Percentiles rank a stretch among this genome's conserved stretches.
phyloP scores from a whole-genome alignment of 2,329 filamentous ascomycete species.

The Emmonsiellopsis sp. region DNA sequence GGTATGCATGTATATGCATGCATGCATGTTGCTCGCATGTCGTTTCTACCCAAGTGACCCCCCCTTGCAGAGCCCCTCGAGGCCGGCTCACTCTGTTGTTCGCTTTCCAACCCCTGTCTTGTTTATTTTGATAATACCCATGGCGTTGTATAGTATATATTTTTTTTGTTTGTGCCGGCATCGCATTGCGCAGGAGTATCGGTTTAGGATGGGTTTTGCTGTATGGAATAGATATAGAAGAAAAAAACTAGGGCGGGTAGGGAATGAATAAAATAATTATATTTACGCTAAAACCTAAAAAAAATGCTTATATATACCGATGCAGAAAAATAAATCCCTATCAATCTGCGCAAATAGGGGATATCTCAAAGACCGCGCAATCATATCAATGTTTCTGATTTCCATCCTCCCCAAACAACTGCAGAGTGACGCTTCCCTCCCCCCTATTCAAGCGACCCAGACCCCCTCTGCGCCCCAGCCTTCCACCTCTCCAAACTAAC shows the following conservation, averaged over 20 bases:
- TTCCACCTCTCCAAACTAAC: constrained; percentile 36
- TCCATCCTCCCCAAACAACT: background rate
- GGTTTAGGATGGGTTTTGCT: background rate
- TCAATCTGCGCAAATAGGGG: too few species aligned
- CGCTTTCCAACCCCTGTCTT: background rate
- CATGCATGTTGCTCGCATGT: background rate
- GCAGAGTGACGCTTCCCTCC: background rate
- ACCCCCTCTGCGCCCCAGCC: constrained; percentile 27
- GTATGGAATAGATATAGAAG: background rate
- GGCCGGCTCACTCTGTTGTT: too few species aligned
- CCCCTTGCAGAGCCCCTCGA: too few species aligned
- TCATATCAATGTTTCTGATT: too few species aligned
- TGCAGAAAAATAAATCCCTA: too few species aligned
- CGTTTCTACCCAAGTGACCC: background rate
- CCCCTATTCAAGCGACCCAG: constrained; percentile 19
- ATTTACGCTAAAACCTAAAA: background rate
- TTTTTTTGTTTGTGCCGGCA: background rate
- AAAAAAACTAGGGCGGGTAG: background rate
- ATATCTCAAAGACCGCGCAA: too few species aligned
- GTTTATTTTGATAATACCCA: constrained; percentile 1
- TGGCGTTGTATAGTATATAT: background rate
- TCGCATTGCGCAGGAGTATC: constrained; percentile 1
- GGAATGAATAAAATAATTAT: background rate
- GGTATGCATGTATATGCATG: background rate
- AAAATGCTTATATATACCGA: too few species aligned